Base-by-base conservation (phyloP, 2,329 filamentous ascomycete species). In the Hypoxylon sp. region DNA sequence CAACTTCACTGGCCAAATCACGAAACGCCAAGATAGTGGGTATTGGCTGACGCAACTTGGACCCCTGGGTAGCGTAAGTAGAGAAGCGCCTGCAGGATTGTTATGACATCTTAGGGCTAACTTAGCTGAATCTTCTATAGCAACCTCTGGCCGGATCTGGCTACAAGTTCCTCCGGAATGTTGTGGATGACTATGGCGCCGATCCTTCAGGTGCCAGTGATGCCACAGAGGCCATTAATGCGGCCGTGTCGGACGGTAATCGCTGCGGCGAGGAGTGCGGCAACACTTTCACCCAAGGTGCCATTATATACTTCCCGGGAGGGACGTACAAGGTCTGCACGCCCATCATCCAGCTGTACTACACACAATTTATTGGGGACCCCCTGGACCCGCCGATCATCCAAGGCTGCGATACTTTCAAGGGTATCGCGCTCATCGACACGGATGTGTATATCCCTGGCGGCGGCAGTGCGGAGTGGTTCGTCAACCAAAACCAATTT, bases 311-410 rank as follows among this genome's bases (percentile, higher is more conserved):
- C 46, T 73, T 73, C 37, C 71, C 71, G 6, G 8, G 2, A 10
- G 71, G 72, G 5, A 68, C 50, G 10, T 73, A 73, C 54, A 39
- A 69, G 10, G 60, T 73, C 15, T 59, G 47, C 24, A 52, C 35
- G 8, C 53, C 72, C 11, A 65, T 73, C 6, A 51, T 65, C 13
- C 50, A 56, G 35, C 64, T 21, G 1, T 73, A 59, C 46, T 53
- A 39, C 13, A 73, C 91, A 54, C 89, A 93, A 80, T 62, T 67
- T n/a, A 46, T 67, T 6, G 58, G 64, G 2, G 47, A 58, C 13
- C 86, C 89, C 13, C 77, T 84, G 67, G 81, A 84, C 70, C 75
- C 87, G 37, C 90, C 91, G 1, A 85, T 85, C 0, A 83, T 92
- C 74, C 89, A 90, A 76, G 88, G 86, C 3, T 75, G 83, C 0